Evolutionary conservation across 164 flowering plant species (phyloP), one percentile per base, ranked within the genome.

Genomic region (Akebia trifoliata): DNA sequence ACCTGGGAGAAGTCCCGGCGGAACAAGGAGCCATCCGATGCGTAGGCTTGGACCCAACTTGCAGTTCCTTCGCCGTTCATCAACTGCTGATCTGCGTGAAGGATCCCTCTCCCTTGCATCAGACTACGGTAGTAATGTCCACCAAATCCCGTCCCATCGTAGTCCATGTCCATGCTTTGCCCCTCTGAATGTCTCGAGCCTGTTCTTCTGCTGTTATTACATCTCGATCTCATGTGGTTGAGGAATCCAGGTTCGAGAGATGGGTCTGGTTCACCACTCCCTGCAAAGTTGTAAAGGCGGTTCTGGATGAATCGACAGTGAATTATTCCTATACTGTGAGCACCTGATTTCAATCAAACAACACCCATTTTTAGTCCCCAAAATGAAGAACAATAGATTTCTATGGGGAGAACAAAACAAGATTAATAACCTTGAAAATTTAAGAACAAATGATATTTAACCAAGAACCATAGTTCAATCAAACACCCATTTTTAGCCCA

Each of bases 51-150:
- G 0, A 81, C 89, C 36, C 59, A 29, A 2, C 40, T 60, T 1
- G 72, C 74, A 8, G 84, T 81, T 36, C 22, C 60, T n/a, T 64
- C 56, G 14, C 57, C 54, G 14, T 76, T 74, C 82, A 75, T 83
- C 46, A 80, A 20, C 39, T 80, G 85, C 49, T 80, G 85, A 68
- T 83, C 89, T 4, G 78, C 60, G 46, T 57, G 65, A 8, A 83
- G 81, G 4, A 83, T 59, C 2, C 85, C 82, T 72, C 74, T 66
- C 20, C 79, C 70, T 17, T 36, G 49, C 14, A 76, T 32, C 55
- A 83, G 44, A 44, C 61, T 68, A 35, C 48, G 54, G 57, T 68
- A 83, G 58, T 72, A 83, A 25, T 72, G 81, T 4, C 55, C 56
- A 34, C 64, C 75, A 43, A 83, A 80, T 2, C 51, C 71, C 3